Evolutionary conservation across 2,329 filamentous ascomycete genomes (phyloP).

Genomic region (Elsinoe necatrix): DNA sequence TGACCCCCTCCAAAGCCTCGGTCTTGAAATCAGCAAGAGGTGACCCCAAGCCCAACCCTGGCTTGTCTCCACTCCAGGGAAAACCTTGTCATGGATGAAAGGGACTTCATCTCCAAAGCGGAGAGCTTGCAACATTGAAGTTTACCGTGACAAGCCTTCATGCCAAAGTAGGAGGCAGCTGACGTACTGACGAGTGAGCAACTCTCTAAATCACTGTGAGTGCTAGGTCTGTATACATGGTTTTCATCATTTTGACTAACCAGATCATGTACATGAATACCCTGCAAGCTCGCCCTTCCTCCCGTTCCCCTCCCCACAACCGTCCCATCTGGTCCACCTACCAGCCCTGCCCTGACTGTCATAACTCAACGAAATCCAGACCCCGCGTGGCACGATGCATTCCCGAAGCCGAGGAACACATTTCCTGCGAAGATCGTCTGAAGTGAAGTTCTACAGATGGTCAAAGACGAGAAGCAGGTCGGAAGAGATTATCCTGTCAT

Average conservation of each 20-base stretch:
- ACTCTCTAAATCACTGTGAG: no score
- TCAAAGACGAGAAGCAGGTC: neutral
- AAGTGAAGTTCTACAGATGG: neutral
- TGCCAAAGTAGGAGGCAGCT: no score
- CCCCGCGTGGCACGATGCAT: conserved; percentile 3
- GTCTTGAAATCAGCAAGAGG: neutral
- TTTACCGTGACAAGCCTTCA: no score
- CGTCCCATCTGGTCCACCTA: neutral
- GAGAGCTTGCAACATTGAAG: neutral
- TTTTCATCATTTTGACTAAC: neutral
- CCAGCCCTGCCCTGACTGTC: neutral
- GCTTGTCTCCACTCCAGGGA: neutral
- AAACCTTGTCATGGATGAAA: neutral
- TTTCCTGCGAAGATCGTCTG: neutral
- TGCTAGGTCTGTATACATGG: no score
- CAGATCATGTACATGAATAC: neutral
- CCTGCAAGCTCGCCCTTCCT: neutral
- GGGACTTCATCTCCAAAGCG: neutral
- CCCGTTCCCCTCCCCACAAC: neutral
- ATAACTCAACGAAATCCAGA: neutral
- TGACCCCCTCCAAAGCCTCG: neutral
- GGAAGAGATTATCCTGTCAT: neutral
- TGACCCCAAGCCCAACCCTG: neutral
- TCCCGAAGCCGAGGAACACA: neutral
- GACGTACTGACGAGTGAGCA: no score